Evolutionary conservation across 495 filamentous ascomycete species (phyloP), one percentile per base, ranked within the genome.

Genomic region (Aspergillus kassunensis): DNA sequence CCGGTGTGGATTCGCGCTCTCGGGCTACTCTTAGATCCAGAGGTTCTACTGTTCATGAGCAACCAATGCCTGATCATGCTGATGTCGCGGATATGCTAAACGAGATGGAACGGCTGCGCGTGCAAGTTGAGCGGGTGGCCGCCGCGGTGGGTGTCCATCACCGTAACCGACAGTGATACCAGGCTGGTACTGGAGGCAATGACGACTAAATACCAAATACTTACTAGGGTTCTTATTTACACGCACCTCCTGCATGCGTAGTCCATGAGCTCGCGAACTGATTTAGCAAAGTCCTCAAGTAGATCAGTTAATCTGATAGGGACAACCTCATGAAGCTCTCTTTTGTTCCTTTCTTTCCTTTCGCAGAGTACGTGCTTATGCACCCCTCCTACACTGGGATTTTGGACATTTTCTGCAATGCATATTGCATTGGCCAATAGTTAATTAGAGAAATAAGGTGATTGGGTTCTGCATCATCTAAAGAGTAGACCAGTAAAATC

Each of bases 91-190:
- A 68, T 55, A 56, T 72, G 61, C 63, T 71, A 55, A 62, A 68
- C 57, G 66, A 67, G 36, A 53, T 74, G 48, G 69, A 74, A 62
- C 65, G 62, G 51, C 59, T 74, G 46, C 68, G 68, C 49, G 59
- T 46, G 36, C 69, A 74, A 59, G 66, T 72, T 62, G 71, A 70
- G 55, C 65, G 65, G 49, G 60, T 67, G 25, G 58, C 56, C 15
- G 59, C 66, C 20, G 58, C 58, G 8, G 21, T 65, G 41, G 56
- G 62, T 15, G 45, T 60, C 25, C 61, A 65, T 31, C 59, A 58
- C 24, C 57, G 54, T 35, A 39, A 42, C 34, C 56, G 55, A 27
- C 48, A 36, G 36, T 51, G 47, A 53, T 37, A 29, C 18, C 9
- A 45, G 15, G 42, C 31, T 29, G 37, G 56, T 48, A 25, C 18